Evolutionary conservation across 192 early-diverging fungal species (phyloP).

Genomic region (Backusella liffmaniae): DNA sequence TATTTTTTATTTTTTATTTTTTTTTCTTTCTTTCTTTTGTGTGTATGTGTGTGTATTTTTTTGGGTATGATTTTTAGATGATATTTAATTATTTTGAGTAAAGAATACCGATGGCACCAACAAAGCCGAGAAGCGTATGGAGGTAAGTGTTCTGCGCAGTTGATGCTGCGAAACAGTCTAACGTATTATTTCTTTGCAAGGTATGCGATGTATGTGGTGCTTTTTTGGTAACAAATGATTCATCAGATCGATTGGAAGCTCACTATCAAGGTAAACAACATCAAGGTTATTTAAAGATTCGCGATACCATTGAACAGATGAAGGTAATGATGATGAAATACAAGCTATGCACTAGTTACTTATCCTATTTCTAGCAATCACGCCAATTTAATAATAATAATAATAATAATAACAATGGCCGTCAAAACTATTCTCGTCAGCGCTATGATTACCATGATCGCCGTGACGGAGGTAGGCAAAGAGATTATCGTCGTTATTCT

Average conservation of each 20-base stretch:
- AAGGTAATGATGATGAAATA: slow-evolving; percentile 31
- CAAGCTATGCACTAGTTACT: not conserved
- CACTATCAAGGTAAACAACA: slow-evolving; percentile 87
- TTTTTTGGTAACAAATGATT: slow-evolving; percentile 80
- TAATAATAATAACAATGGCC: not conserved
- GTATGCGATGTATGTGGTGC: slow-evolving; percentile 85
- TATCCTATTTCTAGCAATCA: not conserved
- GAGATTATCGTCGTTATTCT: slow-evolving; percentile 37
- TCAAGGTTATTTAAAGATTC: slow-evolving; percentile 75
- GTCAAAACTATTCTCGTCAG: slow-evolving; percentile 31
- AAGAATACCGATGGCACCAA: slow-evolving; percentile 19
- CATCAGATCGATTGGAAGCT: slow-evolving; percentile 76
- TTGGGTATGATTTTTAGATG: not conserved
- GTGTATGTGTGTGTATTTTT: not conserved
- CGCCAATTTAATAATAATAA: slow-evolving; percentile 2
- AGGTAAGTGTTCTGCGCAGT: slow-evolving; percentile 33
- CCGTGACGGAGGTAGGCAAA: slow-evolving; percentile 39
- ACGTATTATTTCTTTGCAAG: not conserved
- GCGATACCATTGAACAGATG: slow-evolving; percentile 70
- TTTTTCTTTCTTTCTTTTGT: not conserved
- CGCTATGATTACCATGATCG: slow-evolving; percentile 40
- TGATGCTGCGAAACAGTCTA: not conserved
- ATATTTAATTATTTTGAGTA: not conserved
- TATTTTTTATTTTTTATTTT: not conserved
- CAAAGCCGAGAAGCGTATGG: slow-evolving; percentile 69